Evolutionary conservation across 129 eudicot species (phyloP).

Genomic region (Apium graveolens): DNA sequence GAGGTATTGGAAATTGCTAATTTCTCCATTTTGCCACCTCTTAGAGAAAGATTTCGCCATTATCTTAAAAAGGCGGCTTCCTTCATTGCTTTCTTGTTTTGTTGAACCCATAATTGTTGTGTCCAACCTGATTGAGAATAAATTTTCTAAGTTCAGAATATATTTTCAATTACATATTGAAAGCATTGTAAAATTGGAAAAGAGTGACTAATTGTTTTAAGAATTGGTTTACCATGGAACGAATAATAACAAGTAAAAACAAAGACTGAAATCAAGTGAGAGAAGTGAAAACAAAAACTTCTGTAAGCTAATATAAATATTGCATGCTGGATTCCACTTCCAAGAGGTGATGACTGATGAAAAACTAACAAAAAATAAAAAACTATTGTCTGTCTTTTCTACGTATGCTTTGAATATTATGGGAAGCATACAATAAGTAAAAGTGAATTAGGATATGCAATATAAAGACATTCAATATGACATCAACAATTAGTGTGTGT

Average conservation of each 20-base stretch:
- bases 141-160: constrained; percentile 1
- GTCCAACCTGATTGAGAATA: constrained; percentile 60
- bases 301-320: background rate
- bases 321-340: background rate
- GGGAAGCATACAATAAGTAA: background rate
- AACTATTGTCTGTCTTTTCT: background rate
- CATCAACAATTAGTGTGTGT: background rate
- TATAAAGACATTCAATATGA: background rate
- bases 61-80: constrained; percentile 76
- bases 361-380: background rate
- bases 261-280: background rate
- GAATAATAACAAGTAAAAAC: background rate
- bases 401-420: background rate
- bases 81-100: constrained; percentile 82
- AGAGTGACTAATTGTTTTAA: background rate
- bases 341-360: background rate
- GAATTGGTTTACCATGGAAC: background rate
- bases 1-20: constrained; percentile 91
- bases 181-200: background rate
- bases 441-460: constrained; percentile 3
- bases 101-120: constrained; percentile 83
- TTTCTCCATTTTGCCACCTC: constrained; percentile 99
- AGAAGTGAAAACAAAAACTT: background rate
- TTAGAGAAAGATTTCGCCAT: constrained; percentile 85
- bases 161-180: background rate